Percentiles rank a stretch among this genome's conserved stretches.
Evolutionary conservation across 2,329 filamentous ascomycete species (phyloP).

Genomic region (Neonectria magnoliae): DNA sequence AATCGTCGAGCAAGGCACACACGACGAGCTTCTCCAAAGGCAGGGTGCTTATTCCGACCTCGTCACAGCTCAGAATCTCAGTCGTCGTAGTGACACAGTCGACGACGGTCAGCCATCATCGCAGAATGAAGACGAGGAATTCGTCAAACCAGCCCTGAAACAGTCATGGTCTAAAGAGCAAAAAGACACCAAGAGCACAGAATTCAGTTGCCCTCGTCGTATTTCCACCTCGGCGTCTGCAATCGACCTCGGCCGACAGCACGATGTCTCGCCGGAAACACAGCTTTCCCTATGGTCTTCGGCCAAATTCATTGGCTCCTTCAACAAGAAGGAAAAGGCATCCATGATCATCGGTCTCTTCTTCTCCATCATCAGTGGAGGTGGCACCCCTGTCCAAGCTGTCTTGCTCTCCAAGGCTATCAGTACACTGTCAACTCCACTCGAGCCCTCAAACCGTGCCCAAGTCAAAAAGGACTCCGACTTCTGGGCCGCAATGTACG

Average conservation of each 20-base stretch:
- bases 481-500: slow-evolving; percentile 61
- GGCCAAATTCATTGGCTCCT: slow-evolving; percentile 13
- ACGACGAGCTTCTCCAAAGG: slow-evolving; percentile 56
- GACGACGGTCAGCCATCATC: not conserved
- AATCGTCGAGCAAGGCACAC: slow-evolving; percentile 67
- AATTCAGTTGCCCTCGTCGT: not conserved
- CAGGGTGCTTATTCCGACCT: slow-evolving; percentile 22
- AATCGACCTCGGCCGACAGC: not conserved
- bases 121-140: not conserved
- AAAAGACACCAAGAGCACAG: not conserved
- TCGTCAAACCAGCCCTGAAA: not conserved
- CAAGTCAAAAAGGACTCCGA: slow-evolving; percentile 43
- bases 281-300: slow-evolving; percentile 2
- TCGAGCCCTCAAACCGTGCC: slow-evolving; percentile 15
- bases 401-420: slow-evolving; percentile 42
- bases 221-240: not conserved
- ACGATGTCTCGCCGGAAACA: not conserved
- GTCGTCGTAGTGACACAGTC: not conserved
- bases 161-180: not conserved
- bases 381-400: slow-evolving; percentile 44
- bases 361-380: slow-evolving; percentile 32
- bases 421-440: slow-evolving; percentile 22
- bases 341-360: slow-evolving; percentile 14
- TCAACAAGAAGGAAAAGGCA: slow-evolving; percentile 11
- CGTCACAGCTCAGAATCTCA: slow-evolving; percentile 16